Evolutionary conservation across 179 eudicot genomes (phyloP).

Genomic region (Silene noctiflora): DNA sequence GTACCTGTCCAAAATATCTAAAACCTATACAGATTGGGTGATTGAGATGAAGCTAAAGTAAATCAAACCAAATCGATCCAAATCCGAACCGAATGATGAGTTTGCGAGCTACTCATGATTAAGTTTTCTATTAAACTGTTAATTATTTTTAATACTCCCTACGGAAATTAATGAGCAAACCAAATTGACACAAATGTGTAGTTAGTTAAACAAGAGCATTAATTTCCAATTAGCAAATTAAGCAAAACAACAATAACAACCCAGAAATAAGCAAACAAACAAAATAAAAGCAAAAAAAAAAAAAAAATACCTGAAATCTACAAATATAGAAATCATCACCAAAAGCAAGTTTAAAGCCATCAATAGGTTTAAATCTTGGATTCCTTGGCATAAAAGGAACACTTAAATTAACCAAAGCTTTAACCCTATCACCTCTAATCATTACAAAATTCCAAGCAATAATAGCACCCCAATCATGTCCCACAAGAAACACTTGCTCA

Average conservation of each 20-base stretch:
- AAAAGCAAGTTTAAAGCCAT: conserved; percentile 37
- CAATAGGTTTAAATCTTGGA: conserved; percentile 42
- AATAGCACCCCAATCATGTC: conserved; percentile 82
- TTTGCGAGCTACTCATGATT: too few relatives aligned
- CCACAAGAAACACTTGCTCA: conserved; percentile 57
- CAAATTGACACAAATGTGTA: background rate
- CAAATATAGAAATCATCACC: conserved; percentile 82
- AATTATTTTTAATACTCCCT: background rate
- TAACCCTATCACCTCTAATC: conserved; percentile 56
- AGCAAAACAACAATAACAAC: background rate
- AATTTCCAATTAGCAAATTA: background rate
- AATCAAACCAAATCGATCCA: too few relatives aligned
- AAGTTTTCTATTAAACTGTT: background rate
- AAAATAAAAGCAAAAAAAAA: conserved; percentile 15
- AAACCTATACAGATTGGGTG: too few relatives aligned
- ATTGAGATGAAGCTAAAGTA: too few relatives aligned
- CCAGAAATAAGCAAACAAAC: background rate
- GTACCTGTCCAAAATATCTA: too few relatives aligned
- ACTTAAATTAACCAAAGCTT: conserved; percentile 60
- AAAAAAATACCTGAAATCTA: conserved; percentile 50
- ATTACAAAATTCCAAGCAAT: conserved; percentile 64
- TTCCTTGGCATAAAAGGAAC: conserved; percentile 53
- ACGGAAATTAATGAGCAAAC: background rate
- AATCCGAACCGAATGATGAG: too few relatives aligned
- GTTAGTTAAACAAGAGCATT: background rate